Evolutionary conservation across 192 early-diverging fungal species (phyloP), one percentile per base, ranked within the genome.

Genomic region (Umbelopsis isabellina): DNA sequence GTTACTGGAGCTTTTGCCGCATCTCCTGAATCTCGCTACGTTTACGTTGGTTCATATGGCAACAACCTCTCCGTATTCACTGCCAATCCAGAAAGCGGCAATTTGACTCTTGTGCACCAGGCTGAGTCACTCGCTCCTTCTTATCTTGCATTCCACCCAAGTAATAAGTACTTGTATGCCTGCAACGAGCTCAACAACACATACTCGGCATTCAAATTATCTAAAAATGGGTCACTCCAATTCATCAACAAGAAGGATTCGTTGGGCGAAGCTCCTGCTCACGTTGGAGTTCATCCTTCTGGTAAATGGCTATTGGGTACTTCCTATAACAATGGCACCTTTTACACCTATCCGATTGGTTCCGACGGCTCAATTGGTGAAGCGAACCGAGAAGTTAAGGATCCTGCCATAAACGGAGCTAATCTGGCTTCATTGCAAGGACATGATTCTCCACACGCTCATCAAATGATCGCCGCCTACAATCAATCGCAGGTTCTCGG

Each of bases 161-260:
- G 18, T 7, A 61, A 61, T 16, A 23, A 61, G 15, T 61, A 61
- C 15, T 12, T 61, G 4, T 61, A 61, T 61, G 55, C 55, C 18
- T 33, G 55, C 30, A 61, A 61, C 13, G 55, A 61, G n/a, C 18
- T 61, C 12, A 61, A 61, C 27, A 61, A 61, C 16, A 61, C 55
- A 15, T 61, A 61, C 15, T 61, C 55, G 2, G 25, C 55, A 4
- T 61, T 61, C 55, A 22, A 61, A n/a, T 12, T 61, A 2, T 30
- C 13, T 13, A 37, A 13, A 7, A n/a, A 61, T 4, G 55, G 55
- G 12, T 35, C 23, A 35, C 55, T 61, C 0, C 21, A 37, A 61
- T 61, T 61, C 55, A 61, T 61, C 25, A 61, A 61, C 55, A 61
- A 61, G 16, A 25, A 61, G 15, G 25, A 61, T n/a, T 61, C 55